These are phyloP conservation scores for Torulaspora gathmanii DNA, from an alignment of 805 yeast species.

Conservation along the genomic window DNA sequence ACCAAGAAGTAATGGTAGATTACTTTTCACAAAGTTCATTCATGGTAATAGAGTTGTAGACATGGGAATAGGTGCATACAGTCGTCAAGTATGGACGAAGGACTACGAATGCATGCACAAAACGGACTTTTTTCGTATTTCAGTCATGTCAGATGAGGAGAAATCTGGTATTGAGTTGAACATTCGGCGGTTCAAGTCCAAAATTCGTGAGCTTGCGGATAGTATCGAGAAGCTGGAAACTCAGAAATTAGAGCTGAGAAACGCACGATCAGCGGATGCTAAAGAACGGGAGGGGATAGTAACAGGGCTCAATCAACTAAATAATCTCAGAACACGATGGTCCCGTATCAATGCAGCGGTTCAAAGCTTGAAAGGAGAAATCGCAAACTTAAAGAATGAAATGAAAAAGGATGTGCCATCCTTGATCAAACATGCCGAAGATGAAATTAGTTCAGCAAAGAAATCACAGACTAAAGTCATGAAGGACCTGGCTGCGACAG, in stretches of 20 bases:
- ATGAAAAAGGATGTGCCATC: conserved; percentile 41
- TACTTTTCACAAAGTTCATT: conserved; percentile 52
- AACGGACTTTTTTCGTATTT: conserved; percentile 25
- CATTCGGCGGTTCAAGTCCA: conserved; percentile 10
- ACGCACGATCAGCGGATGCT: conserved; percentile 8
- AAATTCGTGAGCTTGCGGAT: conserved; percentile 10
- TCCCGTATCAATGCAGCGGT: conserved; percentile 28
- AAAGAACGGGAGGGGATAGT: conserved; percentile 19
- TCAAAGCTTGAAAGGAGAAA: conserved; percentile 30
- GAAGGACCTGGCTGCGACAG: conserved; percentile 18
- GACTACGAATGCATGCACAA: conserved; percentile 15
- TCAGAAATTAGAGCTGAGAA: conserved; percentile 13
- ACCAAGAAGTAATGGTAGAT: conserved; percentile 39
- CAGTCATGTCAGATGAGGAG: conserved; percentile 27
- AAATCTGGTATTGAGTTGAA: conserved; percentile 18
- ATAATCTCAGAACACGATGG: conserved; percentile 20
- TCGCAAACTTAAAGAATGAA: conserved; percentile 37
- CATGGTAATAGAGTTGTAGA: conserved; percentile 52
- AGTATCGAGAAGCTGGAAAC: conserved; percentile 14
- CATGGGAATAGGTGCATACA: conserved; percentile 53
- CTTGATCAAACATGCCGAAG: conserved; percentile 37
- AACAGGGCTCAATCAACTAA: conserved; percentile 13
- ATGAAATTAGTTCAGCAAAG: conserved; percentile 23
- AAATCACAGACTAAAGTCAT: conserved; percentile 26
- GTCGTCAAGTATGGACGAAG: conserved; percentile 44